A percentile compares a stretch with the other conserved stretches of the same genome.
phyloP scores from a whole-genome alignment of 2,329 filamentous ascomycete species.

The Aspergillus sp. region DNA sequence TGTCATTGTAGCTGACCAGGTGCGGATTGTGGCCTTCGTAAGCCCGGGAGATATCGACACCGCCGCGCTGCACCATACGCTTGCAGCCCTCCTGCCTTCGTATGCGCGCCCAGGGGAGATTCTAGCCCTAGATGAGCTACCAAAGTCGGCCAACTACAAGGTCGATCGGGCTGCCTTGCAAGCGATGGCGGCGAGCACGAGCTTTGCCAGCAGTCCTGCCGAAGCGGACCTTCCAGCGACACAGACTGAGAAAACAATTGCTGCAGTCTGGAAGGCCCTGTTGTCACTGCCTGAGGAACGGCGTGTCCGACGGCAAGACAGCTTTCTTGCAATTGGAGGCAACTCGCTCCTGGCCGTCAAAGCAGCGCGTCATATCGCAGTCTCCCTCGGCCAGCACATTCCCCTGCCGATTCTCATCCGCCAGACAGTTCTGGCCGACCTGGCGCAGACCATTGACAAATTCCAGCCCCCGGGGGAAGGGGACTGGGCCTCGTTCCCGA shows the following conservation, averaged over 20 bases:
- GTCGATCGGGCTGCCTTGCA: background rate
- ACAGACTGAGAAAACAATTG: background rate
- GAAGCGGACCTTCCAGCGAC: background rate
- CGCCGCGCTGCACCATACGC: background rate
- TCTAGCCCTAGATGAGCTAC: background rate
- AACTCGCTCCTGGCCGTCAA: background rate
- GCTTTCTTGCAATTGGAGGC: background rate
- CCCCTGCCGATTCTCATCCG: background rate
- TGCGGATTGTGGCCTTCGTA: background rate
- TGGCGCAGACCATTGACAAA: background rate
- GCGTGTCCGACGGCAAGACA: background rate
- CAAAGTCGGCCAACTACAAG: background rate
- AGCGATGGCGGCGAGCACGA: background rate
- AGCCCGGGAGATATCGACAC: background rate
- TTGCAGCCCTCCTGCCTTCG: background rate
- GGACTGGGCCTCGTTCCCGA: background rate
- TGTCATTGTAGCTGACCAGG: background rate
- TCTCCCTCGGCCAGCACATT: background rate
- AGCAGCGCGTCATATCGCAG: background rate
- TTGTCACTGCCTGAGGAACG: background rate
- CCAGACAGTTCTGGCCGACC: background rate
- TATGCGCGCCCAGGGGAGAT: background rate
- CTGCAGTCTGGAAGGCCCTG: background rate
- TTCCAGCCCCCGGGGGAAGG: background rate
- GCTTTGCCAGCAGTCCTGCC: too few relatives aligned